Base-by-base conservation (phyloP, 140 eudicot species). In the Stevia rebaudiana region DNA sequence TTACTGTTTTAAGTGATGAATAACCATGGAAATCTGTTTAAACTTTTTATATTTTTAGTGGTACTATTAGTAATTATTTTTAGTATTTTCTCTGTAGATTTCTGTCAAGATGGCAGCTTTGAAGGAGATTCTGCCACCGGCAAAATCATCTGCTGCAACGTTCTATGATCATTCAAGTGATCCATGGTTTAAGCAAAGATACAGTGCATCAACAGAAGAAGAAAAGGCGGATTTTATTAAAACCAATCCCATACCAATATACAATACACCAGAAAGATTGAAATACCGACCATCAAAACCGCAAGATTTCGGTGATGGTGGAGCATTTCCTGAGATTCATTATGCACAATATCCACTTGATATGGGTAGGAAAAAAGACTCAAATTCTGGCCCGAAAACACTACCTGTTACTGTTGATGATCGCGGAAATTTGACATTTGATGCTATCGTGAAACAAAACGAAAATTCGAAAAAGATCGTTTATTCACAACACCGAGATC, bases 281-380 rank as follows among this genome's bases (percentile, higher is more conserved):
- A 85, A 83, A 13, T 89, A 80, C 62, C 75, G 83, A 58, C 94
- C 95, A 5, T 80, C 88, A 3, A 80, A 82, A 79, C 87, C 87
- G 0, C 88, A 86, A 68, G 94, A 90, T 55, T 90, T 78, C 72
- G 97, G 97, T 19, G 95, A 86, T 74, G 97, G 97, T 47, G 97
- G 95, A 63, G 97, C 97, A 0, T 90, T 86, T 42, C 94, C 97
- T 0, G 97, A 90, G 50, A 84, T 90, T 15, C 90, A 81, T 15
- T 80, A 79, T 67, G 95, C 97, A 5, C 94, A 90, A 69, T 90
- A 75, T 65, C 97, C 97, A 11, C 88, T 89, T 60, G 95, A 81
- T 39, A 83, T 89, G 91, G 95, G 97, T 42, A 80, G 91, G 37
- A 86, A 79, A 42, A 86, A 75, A 25, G 83, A 72, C 40, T 18